These are phyloP conservation scores for Diaporthe longicolla DNA, from an alignment of 2,329 filamentous ascomycete genomes.

Conservation along the genomic window DNA sequence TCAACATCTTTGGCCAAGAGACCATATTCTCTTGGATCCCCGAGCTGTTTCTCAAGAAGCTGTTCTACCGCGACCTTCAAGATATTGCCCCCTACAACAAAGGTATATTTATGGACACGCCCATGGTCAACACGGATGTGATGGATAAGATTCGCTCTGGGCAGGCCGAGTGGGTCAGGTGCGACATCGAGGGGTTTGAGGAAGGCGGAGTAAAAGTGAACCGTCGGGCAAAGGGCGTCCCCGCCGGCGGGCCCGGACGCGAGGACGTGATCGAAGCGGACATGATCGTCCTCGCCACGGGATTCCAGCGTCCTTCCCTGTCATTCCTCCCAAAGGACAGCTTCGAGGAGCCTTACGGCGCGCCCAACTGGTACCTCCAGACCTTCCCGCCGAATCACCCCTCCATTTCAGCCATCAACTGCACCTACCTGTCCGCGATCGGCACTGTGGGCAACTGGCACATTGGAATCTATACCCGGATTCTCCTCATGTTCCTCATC, in stretches of 20 bases:
- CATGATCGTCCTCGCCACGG: conserved; percentile 86
- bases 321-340: conserved; percentile 80
- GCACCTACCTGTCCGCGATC: conserved; percentile 85
- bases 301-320: conserved; percentile 81
- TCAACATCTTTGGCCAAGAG: conserved; percentile 86
- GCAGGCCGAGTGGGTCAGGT: conserved; percentile 83
- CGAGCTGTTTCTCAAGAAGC: conserved; percentile 78
- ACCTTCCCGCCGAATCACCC: conserved; percentile 84
- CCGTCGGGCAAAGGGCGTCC: conserved; percentile 78
- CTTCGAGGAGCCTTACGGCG: conserved; percentile 80
- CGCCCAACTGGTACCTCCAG: conserved; percentile 91
- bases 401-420: conserved; percentile 84
- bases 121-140: conserved; percentile 88
- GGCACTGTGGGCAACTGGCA: conserved; percentile 90
- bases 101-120: conserved; percentile 86
- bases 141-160: conserved; percentile 81
- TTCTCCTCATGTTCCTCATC: conserved; percentile 87
- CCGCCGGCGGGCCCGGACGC: conserved; percentile 80
- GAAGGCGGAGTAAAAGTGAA: conserved; percentile 79
- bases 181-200: conserved; percentile 79
- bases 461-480: conserved; percentile 89
- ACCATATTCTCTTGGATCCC: conserved; percentile 83
- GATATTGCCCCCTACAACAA: conserved; percentile 79
- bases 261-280: conserved; percentile 78
- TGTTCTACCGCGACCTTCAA: conserved; percentile 87